Percentiles rank a stretch among this genome's conserved stretches.
phyloP scores from a whole-genome alignment of 805 yeast species.

The Wickerhamomyces ciferrii region DNA sequence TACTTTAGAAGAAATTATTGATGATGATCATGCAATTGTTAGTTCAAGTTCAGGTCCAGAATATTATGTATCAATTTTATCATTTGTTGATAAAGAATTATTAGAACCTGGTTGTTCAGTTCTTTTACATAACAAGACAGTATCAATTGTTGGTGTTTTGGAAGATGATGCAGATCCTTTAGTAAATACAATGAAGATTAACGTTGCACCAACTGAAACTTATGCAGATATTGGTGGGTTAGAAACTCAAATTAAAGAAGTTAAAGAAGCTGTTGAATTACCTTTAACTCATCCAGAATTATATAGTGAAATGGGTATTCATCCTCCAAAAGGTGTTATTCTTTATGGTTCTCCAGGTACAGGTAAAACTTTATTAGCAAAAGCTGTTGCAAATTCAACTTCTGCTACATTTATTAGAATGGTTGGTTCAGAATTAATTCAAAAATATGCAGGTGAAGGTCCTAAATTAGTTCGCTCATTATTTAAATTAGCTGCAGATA shows the following conservation, averaged over 20 bases:
- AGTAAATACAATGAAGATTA: slow-evolving; percentile 96
- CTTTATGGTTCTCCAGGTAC: slow-evolving; percentile 98
- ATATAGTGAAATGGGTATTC: slow-evolving; percentile 97
- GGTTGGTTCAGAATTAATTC: slow-evolving; percentile 95
- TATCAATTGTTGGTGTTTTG: slow-evolving; percentile 94
- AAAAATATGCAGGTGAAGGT: slow-evolving; percentile 96
- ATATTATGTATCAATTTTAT: slow-evolving; percentile 90
- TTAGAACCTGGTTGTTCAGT: slow-evolving; percentile 98
- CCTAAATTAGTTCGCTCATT: slow-evolving; percentile 92
- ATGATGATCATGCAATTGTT: slow-evolving; percentile 98
- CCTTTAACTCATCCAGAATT: slow-evolving; percentile 96
- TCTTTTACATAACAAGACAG: slow-evolving; percentile 90
- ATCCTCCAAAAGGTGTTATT: slow-evolving; percentile 97
- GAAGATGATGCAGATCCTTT: slow-evolving; percentile 98
- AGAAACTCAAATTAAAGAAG: slow-evolving; percentile 94
- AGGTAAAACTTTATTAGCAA: slow-evolving; percentile 91
- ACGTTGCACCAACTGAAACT: slow-evolving; percentile 94
- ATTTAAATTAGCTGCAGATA: slow-evolving; percentile 93
- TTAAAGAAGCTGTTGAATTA: slow-evolving; percentile 93
- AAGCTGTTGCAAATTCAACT: slow-evolving; percentile 98
- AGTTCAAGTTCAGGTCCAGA: slow-evolving; percentile 96
- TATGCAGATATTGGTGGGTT: slow-evolving; percentile 97
- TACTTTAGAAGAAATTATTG: slow-evolving; percentile 93
- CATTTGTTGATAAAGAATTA: slow-evolving; percentile 94
- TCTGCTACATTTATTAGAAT: slow-evolving; percentile 93